Conservation (phyloP, 140 eudicot genomes). For the Oenanthe javanica region DNA sequence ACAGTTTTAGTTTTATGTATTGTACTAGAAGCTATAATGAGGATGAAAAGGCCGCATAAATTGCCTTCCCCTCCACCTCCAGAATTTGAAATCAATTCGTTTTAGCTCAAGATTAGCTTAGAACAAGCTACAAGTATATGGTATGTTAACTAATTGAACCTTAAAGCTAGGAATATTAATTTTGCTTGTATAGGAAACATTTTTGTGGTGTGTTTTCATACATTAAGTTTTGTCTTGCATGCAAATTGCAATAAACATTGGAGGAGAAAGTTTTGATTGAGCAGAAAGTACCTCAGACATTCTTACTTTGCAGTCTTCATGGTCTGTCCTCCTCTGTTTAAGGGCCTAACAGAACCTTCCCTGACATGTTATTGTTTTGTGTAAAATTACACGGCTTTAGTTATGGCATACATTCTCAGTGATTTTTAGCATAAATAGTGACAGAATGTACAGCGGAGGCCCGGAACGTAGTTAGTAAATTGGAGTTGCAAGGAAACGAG, state of each 20-base stretch:
- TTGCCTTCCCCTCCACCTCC: slow-evolving; percentile 27
- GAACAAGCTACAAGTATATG: background rate
- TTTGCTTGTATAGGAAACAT: background rate
- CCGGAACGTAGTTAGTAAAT: too few relatives aligned
- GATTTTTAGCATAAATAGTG: too few relatives aligned
- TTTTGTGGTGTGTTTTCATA: background rate
- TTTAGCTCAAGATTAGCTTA: slow-evolving; percentile 10
- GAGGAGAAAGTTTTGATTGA: background rate
- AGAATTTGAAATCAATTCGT: slow-evolving; percentile 41
- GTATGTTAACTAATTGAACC: background rate
- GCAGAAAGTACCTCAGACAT: background rate
- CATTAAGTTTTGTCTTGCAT: background rate
- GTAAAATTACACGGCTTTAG: too few relatives aligned
- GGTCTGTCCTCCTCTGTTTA: background rate
- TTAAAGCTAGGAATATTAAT: background rate
- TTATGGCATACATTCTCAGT: too few relatives aligned
- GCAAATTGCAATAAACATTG: background rate
- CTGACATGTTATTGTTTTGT: too few relatives aligned
- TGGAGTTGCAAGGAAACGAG: too few relatives aligned
- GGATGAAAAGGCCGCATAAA: slow-evolving; percentile 40
- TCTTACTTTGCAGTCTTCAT: background rate
- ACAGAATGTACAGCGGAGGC: too few relatives aligned
- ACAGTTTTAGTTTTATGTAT: slow-evolving; percentile 34
- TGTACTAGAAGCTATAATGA: slow-evolving; percentile 56
- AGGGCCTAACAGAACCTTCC: background rate